Evolutionary conservation across 163 green algal species (phyloP).

Genomic region (Scenedesmus sp.): DNA sequence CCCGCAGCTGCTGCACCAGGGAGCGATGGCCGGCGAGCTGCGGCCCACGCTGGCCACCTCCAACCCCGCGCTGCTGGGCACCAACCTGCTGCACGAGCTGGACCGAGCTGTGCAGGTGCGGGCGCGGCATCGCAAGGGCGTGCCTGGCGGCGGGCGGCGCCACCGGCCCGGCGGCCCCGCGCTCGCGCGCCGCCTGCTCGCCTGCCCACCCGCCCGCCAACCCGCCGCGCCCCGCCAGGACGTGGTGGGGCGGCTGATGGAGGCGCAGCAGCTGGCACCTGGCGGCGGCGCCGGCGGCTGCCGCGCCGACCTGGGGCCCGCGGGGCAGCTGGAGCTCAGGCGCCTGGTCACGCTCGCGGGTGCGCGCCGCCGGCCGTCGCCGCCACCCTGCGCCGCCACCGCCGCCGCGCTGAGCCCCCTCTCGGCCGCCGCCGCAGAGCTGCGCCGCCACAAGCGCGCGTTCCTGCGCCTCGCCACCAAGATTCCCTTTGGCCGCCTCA

Average conservation of each 20-base stretch:
- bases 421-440: slow-evolving; percentile 57
- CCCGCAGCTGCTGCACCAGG: slow-evolving; percentile 6
- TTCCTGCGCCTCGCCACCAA: slow-evolving; percentile 90
- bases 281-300: slow-evolving; percentile 52
- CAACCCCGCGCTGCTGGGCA: slow-evolving; percentile 71
- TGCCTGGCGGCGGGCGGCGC: no score
- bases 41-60: slow-evolving; percentile 61
- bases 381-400: background rate
- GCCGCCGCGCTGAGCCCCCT: background rate
- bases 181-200: no score
- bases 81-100: slow-evolving; percentile 91
- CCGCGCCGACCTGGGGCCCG: slow-evolving; percentile 51
- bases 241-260: slow-evolving; percentile 63
- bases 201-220: no score
- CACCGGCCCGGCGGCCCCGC: no score
- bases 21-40: slow-evolving; percentile 2
- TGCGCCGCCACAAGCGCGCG: slow-evolving; percentile 85
- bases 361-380: slow-evolving; percentile 9
- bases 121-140: no score
- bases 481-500: slow-evolving; percentile 62
- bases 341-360: slow-evolving; percentile 54
- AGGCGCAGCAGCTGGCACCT: slow-evolving; percentile 51
- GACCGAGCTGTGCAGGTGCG: slow-evolving; percentile 80
- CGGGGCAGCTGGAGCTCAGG: slow-evolving; percentile 50
- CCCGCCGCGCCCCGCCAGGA: slow-evolving; percentile 44